phyloP scores from a whole-genome alignment of 306 rosid genomes.

The Sicyos edulis region DNA sequence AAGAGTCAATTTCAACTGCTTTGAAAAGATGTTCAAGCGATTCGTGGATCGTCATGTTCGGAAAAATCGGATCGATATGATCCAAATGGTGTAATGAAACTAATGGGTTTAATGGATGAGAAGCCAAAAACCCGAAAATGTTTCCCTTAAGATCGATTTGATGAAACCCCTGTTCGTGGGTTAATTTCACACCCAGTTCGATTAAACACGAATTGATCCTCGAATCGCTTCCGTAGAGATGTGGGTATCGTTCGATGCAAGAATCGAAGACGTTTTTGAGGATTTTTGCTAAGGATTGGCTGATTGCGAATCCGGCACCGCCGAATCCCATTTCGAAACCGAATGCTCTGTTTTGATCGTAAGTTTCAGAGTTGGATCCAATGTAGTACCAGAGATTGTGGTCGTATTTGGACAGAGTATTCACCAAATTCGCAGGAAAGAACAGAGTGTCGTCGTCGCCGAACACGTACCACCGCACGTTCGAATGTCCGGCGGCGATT shows the following conservation, averaged over 20 bases:
- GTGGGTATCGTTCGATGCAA: background rate
- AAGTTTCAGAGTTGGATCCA: constrained; percentile 72
- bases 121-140: too few species aligned
- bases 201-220: too few species aligned
- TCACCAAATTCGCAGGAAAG: constrained; percentile 68
- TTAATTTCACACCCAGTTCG: too few species aligned
- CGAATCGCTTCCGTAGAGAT: too few species aligned
- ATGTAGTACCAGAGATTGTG: constrained; percentile 73
- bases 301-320: constrained; percentile 87
- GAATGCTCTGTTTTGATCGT: constrained; percentile 50
- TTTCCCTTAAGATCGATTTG: too few species aligned
- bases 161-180: too few species aligned
- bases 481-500: constrained; percentile 43
- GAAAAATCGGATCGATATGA: too few species aligned
- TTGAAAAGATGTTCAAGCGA: too few species aligned
- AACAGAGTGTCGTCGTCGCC: constrained; percentile 88
- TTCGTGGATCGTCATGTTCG: background rate
- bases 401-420: constrained; percentile 79
- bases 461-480: constrained; percentile 32
- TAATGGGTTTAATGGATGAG: too few species aligned
- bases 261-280: too few species aligned
- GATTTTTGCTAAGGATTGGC: constrained; percentile 32
- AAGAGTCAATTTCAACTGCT: constrained; percentile 50
- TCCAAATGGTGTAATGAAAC: constrained; percentile 34
- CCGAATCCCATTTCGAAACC: constrained; percentile 76